Evolutionary conservation across 164 flowering plant genomes (phyloP), one percentile per base, ranked within the genome.

Genomic region (Aristolochia californica): DNA sequence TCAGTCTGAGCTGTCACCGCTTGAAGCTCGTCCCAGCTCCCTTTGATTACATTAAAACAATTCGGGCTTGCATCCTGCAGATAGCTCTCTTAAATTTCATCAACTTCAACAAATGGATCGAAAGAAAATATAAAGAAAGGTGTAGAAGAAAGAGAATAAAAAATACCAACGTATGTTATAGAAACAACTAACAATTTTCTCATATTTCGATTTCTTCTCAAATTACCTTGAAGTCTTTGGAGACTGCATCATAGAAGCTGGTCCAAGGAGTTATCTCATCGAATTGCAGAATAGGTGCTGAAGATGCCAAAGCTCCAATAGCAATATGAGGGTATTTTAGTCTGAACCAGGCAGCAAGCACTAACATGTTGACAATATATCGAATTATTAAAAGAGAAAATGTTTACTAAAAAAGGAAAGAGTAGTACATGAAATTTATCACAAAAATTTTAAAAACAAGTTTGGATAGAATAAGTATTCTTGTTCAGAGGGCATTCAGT

Each of bases 261-360:
- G 82, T 67, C 77, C 69, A 69, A 34, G 83, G 80, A 21, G 72
- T 63, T 23, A 79, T 69, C 20, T 62, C 57, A 58, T 82, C 85
- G 70, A 81, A 77, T 60, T 76, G 78, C 62, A 79, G 48, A 17
- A 81, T 77, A 10, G 83, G 83, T 7, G 83, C 86, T 57, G 83
- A 79, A 62, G 83, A 79, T 49, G 86, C 77, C 73, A 81, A 53
- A 14, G 86, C 83, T 49, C 83, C 86, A 53, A 77, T 65, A 18
- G 81, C 76, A 18, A 81, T 55, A 50, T 81, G 86, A 24, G 86
- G 86, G 53, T 81, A 79, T 59, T 81, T 79, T 58, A 81, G 64
- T 71, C 83, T 68, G 57, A 81, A 78, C 85, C 80, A 81, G 22
- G 83, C 75, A 43, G 83, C 83, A 58, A 81, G 45, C 81, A 78